phyloP scores from a whole-genome alignment of 2,329 filamentous ascomycete genomes.

The Cladophialophora carrionii region DNA sequence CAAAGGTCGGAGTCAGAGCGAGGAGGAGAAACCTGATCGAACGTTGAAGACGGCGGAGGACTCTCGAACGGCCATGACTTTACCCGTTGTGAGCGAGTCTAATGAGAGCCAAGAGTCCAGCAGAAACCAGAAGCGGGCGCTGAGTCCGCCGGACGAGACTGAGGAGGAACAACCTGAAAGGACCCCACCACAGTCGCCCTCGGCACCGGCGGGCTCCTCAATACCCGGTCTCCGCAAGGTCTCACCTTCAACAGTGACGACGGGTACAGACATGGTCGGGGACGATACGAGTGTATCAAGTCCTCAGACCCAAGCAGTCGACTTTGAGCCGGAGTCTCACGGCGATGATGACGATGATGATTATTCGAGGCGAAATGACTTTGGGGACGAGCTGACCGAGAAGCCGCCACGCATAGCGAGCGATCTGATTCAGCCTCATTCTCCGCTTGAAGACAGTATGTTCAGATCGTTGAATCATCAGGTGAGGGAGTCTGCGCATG shows the following conservation, averaged over 20 bases:
- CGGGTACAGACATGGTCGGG: conserved; percentile 24
- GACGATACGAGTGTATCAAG: conserved; percentile 29
- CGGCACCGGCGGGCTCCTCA: conserved; percentile 11
- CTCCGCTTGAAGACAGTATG: conserved; percentile 26
- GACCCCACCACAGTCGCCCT: background rate
- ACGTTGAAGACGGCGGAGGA: conserved; percentile 63
- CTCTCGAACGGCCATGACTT: conserved; percentile 57
- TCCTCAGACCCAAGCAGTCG: conserved; percentile 12
- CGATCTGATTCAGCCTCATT: conserved; percentile 35
- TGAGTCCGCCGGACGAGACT: conserved; percentile 22
- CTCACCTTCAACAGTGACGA: conserved; percentile 30
- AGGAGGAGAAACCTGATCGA: conserved; percentile 65
- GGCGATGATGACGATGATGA: conserved; percentile 5
- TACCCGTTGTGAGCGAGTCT: conserved; percentile 91
- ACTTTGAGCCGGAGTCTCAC: conserved; percentile 16
- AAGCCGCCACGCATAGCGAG: conserved; percentile 36
- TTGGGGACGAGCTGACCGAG: conserved; percentile 4
- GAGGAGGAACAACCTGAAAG: conserved; percentile 16
- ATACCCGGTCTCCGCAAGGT: conserved; percentile 30
- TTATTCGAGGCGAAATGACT: background rate
- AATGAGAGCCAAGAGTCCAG: conserved; percentile 66
- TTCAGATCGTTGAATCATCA: conserved; percentile 27
- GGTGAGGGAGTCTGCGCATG: conserved; percentile 7
- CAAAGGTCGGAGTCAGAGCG: conserved; percentile 50
- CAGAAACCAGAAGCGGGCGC: conserved; percentile 43